A percentile compares a stretch with the other conserved stretches of the same genome.
These are phyloP conservation scores for Penicillium pulvis DNA, from an alignment of 495 filamentous ascomycete species.

Conservation along the genomic window DNA sequence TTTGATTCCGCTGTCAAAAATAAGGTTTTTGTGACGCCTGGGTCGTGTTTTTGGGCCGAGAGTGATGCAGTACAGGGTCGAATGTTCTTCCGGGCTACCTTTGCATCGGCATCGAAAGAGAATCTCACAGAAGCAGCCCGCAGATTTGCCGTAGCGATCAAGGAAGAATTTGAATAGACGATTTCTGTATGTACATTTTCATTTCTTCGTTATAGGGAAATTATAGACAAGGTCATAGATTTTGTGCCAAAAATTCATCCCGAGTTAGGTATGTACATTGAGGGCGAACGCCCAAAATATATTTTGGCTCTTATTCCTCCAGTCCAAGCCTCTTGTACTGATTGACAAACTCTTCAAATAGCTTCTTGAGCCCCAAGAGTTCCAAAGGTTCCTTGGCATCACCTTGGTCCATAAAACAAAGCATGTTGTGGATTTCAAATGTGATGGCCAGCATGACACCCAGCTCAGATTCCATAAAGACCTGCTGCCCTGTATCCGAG, in stretches of 20 bases:
- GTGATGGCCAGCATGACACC: slow-evolving; percentile 33
- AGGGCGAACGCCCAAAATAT: no score
- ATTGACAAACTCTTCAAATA: slow-evolving; percentile 32
- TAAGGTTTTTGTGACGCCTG: slow-evolving; percentile 4
- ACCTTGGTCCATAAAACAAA: slow-evolving; percentile 30
- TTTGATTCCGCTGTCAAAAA: slow-evolving; percentile 2
- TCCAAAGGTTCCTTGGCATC: slow-evolving; percentile 30
- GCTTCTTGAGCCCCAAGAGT: slow-evolving; percentile 29
- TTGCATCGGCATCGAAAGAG: slow-evolving; percentile 5
- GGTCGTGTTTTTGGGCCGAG: slow-evolving; percentile 6
- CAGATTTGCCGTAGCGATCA: slow-evolving; percentile 1
- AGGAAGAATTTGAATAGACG: not conserved
- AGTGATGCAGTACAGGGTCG: not conserved
- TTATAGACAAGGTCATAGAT: not conserved
- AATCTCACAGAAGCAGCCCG: slow-evolving; percentile 8
- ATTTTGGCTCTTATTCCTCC: not conserved
- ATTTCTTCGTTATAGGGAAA: no score
- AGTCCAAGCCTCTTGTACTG: slow-evolving; percentile 25
- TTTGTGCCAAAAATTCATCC: not conserved
- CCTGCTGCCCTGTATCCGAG: slow-evolving; percentile 31
- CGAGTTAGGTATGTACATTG: no score
- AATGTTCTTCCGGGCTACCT: slow-evolving; percentile 12
- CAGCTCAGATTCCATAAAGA: slow-evolving; percentile 31
- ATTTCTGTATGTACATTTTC: no score
- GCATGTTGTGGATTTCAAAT: slow-evolving; percentile 38